Percentiles rank a stretch among this genome's conserved stretches.
These are phyloP conservation scores for Papiliotrema flavescens DNA, from an alignment of 1,284 basidiomycete species.

Conservation along the genomic window DNA sequence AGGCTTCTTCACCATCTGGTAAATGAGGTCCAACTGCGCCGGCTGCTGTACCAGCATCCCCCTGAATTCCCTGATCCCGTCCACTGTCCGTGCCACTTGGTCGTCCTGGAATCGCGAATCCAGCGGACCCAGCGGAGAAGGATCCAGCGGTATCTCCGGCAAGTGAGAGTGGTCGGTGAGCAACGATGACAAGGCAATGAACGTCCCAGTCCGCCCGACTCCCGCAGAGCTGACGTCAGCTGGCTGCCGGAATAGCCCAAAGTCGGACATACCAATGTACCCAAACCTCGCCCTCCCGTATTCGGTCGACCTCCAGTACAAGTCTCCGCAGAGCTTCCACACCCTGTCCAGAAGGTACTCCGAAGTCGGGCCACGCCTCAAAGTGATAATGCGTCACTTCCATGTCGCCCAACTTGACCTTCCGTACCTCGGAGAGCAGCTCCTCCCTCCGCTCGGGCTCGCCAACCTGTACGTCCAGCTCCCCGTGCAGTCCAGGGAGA, in stretches of 20 bases:
- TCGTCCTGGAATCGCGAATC: constrained; percentile 10
- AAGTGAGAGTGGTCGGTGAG: constrained; percentile 6
- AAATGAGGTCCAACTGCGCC: constrained; percentile 35
- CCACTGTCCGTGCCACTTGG: constrained; percentile 27
- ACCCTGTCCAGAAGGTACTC: constrained; percentile 32
- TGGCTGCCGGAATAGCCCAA: no score
- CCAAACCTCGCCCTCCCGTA: constrained; percentile 39
- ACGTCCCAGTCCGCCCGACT: constrained; percentile 43
- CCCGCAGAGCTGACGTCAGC: constrained; percentile 39
- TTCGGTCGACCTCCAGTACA: constrained; percentile 21
- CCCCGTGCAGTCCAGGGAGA: constrained; percentile 16
- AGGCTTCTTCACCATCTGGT: constrained; percentile 11
- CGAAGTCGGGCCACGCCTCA: constrained; percentile 45
- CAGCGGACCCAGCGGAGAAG: constrained; percentile 24
- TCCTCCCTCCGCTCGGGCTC: constrained; percentile 6
- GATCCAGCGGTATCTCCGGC: not conserved
- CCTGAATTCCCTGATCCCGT: constrained; percentile 36
- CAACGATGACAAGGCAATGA: constrained; percentile 39
- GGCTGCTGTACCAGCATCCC: constrained; percentile 35
- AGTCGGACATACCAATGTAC: constrained; percentile 40
- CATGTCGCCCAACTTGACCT: constrained; percentile 7
- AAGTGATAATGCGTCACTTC: constrained; percentile 38
- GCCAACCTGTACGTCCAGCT: constrained; percentile 3
- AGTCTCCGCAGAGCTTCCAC: constrained; percentile 26
- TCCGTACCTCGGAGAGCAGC: constrained; percentile 3